Evolutionary conservation across 208 protist genomes (phyloP).

Genomic region (Crithidia acanthocephali): DNA sequence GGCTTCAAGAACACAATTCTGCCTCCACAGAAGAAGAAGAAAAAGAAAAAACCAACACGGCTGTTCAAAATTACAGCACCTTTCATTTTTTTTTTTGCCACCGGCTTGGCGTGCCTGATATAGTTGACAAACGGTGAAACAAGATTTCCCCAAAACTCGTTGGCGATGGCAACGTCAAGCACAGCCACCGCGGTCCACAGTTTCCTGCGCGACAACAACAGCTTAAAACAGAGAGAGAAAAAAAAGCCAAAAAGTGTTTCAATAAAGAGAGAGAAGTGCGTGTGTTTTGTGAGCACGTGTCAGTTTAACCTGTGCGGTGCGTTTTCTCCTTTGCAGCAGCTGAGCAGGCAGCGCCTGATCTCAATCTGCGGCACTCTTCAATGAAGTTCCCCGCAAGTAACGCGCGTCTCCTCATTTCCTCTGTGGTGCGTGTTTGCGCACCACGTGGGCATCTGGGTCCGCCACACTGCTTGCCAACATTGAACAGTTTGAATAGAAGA

Average conservation of each 20-base stretch:
- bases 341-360: neutral
- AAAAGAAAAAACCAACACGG: neutral
- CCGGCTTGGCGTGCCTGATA: too few relatives aligned
- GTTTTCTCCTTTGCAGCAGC: neutral
- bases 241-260: too few relatives aligned
- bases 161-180: neutral
- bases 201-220: neutral
- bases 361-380: neutral
- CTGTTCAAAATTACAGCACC: neutral
- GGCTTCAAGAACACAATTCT: neutral
- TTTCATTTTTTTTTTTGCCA: too few relatives aligned
- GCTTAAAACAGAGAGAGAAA: neutral
- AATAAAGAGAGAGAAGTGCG: neutral
- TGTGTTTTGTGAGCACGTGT: neutral
- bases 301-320: too few relatives aligned
- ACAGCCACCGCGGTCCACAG: too few relatives aligned
- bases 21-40: neutral
- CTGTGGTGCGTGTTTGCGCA: neutral
- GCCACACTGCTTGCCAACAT: too few relatives aligned
- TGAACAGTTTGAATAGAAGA: too few relatives aligned
- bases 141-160: neutral
- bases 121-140: neutral
- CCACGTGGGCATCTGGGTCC: too few relatives aligned
- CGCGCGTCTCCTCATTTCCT: neutral
- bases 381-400: conserved; percentile 13